Base-by-base conservation (phyloP, 805 yeast genomes). In the Zygotorulaspora chibaensis region DNA sequence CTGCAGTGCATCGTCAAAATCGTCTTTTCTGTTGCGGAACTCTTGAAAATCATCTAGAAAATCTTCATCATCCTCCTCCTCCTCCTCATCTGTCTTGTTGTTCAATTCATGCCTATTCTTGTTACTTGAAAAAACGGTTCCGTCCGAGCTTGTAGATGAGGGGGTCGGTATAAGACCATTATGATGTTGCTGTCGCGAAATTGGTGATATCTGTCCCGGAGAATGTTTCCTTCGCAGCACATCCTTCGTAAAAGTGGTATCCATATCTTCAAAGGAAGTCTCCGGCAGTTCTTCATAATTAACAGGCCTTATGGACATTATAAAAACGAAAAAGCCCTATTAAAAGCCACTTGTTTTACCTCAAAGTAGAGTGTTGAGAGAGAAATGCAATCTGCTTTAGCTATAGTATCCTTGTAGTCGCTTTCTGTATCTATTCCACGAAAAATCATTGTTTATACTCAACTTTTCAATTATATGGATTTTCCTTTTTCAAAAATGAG, bases 211-310 rank as follows among this genome's bases (percentile, higher is more conserved):
- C 38, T 43, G 47, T 12, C 35, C 42, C 13, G 34, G 40, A 31
- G 29, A 40, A 26, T 25, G 42, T 5, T 23, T 29, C 30, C 39
- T 31, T 25, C 31, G 35, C 8, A 20, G 30, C 5, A 34, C 23
- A 31, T 36, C 45, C 25, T 35, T 49, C 7, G 57, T 47, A 40
- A 59, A 56, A 1, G 66, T 56, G 2, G 63, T 56, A 29, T 62
- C 66, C 29, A 62, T 38, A 41, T 63, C 65, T 42, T 63, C 67
- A 48, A 63, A 63, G 12, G 66, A 61, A 3, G 64, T 56, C 34
- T 63, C 67, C 15, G 63, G 55, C 20, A 53, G 39, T 9, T 52
- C 60, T 13, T 54, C 59, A 25, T 43, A 38, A 26, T 43, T 28
- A 5, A 42, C 38, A n/a, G 55, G 56, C 28, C 59, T 50, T 37